Evolutionary conservation across 345 rosid species (phyloP), one percentile per base, ranked within the genome.

Genomic region (Xanthoceras sorbifolium): DNA sequence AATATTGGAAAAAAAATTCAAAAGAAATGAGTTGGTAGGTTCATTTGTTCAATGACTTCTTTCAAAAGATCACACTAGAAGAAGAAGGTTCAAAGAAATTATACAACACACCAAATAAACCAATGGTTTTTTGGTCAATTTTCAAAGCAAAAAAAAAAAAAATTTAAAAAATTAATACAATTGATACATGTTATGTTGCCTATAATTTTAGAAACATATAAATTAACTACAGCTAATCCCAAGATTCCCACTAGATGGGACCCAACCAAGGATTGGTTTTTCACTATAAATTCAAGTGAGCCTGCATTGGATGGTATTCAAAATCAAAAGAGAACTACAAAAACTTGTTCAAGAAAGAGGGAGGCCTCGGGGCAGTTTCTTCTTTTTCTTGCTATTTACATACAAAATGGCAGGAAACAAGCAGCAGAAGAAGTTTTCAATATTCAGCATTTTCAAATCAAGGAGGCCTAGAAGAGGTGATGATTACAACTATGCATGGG

Each of bases 351-450:
- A 8, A 42, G n/a, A n/a, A n/a, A n/a, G n/a, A n/a, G n/a, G n/a
- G n/a, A n/a, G n/a, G n/a, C n/a, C n/a, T n/a, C n/a, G n/a, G n/a
- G n/a, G n/a, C n/a, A n/a, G n/a, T n/a, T n/a, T n/a, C n/a, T n/a
- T n/a, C n/a, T n/a, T n/a, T n/a, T n/a, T n/a, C n/a, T n/a, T n/a
- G n/a, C n/a, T n/a, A n/a, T n/a, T n/a, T n/a, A n/a, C n/a, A n/a
- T n/a, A n/a, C n/a, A 60, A 1, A 36, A 84, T 86, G 92, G 90
- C 85, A 23, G 81, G 88, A 66, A 79, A 75, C 72, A 68, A 25
- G 78, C 74, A 82, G 74, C 80, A 77, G 69, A 50, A 78, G 12
- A 69, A 72, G 0, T 76, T 83, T 70, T 84, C 89, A 3, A 14
- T 84, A 38, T 81, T 79, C 50, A 67, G 73, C 82, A 78, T 88